Evolutionary conservation across 495 filamentous ascomycete species (phyloP).

Genomic region (Neurospora sp.): DNA sequence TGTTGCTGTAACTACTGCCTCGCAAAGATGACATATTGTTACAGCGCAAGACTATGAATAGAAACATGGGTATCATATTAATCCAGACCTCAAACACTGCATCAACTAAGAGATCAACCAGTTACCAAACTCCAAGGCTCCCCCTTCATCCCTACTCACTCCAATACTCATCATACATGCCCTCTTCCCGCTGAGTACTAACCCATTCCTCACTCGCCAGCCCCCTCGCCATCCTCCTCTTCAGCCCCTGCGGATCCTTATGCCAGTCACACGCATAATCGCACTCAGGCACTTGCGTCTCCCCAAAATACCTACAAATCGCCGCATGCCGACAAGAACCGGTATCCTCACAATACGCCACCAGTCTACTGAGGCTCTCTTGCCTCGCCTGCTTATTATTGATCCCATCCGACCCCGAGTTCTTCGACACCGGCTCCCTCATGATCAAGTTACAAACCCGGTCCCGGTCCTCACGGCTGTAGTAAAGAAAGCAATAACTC

Average conservation of each 20-base stretch:
- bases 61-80: not conserved
- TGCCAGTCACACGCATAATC: slow-evolving; percentile 86
- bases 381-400: slow-evolving; percentile 23
- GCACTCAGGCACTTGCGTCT: slow-evolving; percentile 50
- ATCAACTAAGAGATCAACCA: not conserved
- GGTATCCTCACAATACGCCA: slow-evolving; percentile 73
- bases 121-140: not conserved
- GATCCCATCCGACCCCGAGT: slow-evolving; percentile 18
- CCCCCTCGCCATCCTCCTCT: slow-evolving; percentile 49
- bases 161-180: slow-evolving; percentile 34
- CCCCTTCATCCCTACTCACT: slow-evolving; percentile 12
- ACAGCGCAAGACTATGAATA: not conserved
- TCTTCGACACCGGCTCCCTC: slow-evolving; percentile 28
- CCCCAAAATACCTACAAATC: slow-evolving; percentile 76
- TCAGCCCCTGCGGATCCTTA: slow-evolving; percentile 58
- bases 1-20: not conserved
- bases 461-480: slow-evolving; percentile 73
- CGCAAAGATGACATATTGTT: not conserved
- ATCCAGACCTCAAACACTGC: not conserved
- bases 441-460: slow-evolving; percentile 49
- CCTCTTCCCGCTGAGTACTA: slow-evolving; percentile 56
- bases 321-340: slow-evolving; percentile 61
- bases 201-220: slow-evolving; percentile 65
- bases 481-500: slow-evolving; percentile 77
- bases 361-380: slow-evolving; percentile 45